Percentiles rank a stretch among this genome's conserved stretches.
phyloP scores from a whole-genome alignment of 2,329 filamentous ascomycete genomes.

The Aspergillus intermedius region DNA sequence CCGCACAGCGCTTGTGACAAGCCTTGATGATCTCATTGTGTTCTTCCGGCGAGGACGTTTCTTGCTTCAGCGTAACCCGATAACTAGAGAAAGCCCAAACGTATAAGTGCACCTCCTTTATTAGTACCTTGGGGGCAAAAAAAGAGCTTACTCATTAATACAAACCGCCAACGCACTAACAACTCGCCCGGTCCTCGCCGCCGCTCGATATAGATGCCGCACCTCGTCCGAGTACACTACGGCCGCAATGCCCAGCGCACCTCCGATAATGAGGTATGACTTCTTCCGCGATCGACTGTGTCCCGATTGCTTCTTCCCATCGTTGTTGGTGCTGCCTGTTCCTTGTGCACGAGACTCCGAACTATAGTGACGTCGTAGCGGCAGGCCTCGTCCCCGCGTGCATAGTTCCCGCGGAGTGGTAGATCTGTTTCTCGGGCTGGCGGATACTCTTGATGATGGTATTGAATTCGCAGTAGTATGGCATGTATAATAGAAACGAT shows the following conservation, averaged over 20 bases:
- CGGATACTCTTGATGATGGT: neutral
- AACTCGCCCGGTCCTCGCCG: constrained; percentile 72
- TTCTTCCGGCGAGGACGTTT: constrained; percentile 56
- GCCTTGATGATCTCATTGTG: constrained; percentile 63
- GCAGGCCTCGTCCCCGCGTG: neutral
- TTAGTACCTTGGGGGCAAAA: neutral
- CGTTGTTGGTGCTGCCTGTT: constrained; percentile 4
- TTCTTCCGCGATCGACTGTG: constrained; percentile 12
- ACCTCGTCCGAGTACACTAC: constrained; percentile 59
- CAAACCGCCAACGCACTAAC: constrained; percentile 66
- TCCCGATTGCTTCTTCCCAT: constrained; percentile 8
- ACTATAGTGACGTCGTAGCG: constrained; percentile 9
- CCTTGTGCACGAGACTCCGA: constrained; percentile 11
- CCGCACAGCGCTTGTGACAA: constrained; percentile 88
- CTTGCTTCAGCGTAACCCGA: constrained; percentile 71
- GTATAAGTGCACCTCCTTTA: constrained; percentile 3
- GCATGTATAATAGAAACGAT: neutral
- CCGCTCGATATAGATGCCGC: constrained; percentile 67
- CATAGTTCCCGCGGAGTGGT: neutral
- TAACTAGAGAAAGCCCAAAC: constrained; percentile 54
- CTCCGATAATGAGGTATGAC: constrained; percentile 26
- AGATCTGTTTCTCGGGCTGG: neutral
- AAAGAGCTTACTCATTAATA: constrained; percentile 73
- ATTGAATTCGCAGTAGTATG: neutral
- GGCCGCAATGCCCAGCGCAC: constrained; percentile 36